Percentiles rank a stretch among this genome's conserved stretches.
These are phyloP conservation scores for Nannochloropsis salina DNA, from an alignment of 108 stramenopile species.

Conservation along the genomic window DNA sequence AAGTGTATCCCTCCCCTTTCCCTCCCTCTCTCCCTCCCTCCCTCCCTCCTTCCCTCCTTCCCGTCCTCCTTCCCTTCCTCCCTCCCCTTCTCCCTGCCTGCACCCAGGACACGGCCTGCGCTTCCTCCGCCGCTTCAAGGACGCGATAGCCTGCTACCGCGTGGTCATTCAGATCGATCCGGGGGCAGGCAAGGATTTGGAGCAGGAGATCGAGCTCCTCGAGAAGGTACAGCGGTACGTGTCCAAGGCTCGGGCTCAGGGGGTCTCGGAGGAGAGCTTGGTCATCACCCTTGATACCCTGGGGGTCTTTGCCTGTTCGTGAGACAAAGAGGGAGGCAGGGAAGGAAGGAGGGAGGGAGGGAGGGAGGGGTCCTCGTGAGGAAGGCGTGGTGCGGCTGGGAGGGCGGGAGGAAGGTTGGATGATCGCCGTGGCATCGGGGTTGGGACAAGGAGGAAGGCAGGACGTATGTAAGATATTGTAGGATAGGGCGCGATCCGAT, in stretches of 20 bases:
- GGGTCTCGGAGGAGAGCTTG: conserved; percentile 7
- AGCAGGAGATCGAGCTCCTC: background rate
- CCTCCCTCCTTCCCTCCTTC: too few relatives aligned
- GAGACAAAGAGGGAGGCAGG: background rate
- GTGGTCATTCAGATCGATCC: background rate
- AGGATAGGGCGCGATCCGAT: too few relatives aligned
- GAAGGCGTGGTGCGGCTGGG: background rate
- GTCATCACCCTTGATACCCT: background rate
- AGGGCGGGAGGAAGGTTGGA: background rate
- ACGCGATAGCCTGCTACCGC: conserved; percentile 8
- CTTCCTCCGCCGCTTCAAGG: background rate
- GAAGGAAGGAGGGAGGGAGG: background rate
- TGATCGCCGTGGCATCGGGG: too few relatives aligned
- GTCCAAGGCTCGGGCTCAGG: background rate
- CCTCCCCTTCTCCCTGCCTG: background rate
- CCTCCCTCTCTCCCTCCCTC: background rate
- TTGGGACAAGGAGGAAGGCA: too few relatives aligned
- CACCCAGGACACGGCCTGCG: conserved; percentile 9
- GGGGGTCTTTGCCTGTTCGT: background rate
- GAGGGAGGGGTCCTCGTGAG: background rate
- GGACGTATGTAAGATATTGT: too few relatives aligned
- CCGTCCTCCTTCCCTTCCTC: background rate
- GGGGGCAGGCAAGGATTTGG: background rate
- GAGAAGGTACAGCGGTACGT: background rate
- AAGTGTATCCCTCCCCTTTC: background rate